Evolutionary conservation across 306 rosid genomes (phyloP).

Genomic region (Prunus mongolica): DNA sequence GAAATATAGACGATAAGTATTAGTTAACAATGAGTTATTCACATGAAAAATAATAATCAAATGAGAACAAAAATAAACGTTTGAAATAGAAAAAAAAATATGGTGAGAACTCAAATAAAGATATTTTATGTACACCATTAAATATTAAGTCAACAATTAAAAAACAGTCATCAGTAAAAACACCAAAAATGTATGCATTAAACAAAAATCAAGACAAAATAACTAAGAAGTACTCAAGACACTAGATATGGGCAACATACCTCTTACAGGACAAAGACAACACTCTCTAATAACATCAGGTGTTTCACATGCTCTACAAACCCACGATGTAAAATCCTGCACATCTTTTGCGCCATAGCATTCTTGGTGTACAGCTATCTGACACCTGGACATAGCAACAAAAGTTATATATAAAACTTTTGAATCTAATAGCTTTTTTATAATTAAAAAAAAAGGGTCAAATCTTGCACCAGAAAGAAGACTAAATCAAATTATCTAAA

Average conservation of each 20-base stretch:
- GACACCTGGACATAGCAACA: slow-evolving; percentile 60
- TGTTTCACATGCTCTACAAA: slow-evolving; percentile 92
- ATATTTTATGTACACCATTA: background rate
- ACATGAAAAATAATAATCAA: background rate
- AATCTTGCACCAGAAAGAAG: slow-evolving; percentile 8
- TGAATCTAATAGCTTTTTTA: background rate
- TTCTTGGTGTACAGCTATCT: slow-evolving; percentile 98
- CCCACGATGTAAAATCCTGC: slow-evolving; percentile 96
- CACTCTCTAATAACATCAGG: slow-evolving; percentile 86
- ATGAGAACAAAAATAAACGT: background rate
- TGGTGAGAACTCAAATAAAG: background rate
- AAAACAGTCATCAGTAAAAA: background rate
- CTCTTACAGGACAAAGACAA: slow-evolving; percentile 99
- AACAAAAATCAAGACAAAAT: slow-evolving; percentile 1
- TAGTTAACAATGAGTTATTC: background rate
- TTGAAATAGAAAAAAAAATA: background rate
- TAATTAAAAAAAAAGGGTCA: background rate
- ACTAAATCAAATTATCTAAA: background rate
- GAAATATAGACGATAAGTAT: background rate
- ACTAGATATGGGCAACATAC: slow-evolving; percentile 37
- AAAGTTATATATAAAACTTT: background rate
- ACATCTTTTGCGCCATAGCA: slow-evolving; percentile 86
- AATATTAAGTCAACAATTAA: background rate
- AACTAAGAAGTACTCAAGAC: slow-evolving; percentile 21
- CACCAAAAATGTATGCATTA: slow-evolving; percentile 6